Evolutionary conservation across 805 yeast genomes (phyloP).

Genomic region (Schizosaccharomyces octosporus): DNA sequence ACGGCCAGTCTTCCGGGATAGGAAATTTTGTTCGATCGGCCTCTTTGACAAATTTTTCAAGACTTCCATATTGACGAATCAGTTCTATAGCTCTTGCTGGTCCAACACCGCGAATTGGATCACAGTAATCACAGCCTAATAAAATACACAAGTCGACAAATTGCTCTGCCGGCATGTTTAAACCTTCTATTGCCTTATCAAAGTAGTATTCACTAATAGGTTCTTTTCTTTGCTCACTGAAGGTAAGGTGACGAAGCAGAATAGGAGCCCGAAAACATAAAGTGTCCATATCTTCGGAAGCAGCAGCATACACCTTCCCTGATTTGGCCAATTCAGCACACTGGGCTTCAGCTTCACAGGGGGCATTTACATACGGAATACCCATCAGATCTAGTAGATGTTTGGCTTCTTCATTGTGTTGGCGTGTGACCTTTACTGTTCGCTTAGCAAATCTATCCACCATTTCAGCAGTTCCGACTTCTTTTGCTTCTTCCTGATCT

Average conservation of each 20-base stretch:
- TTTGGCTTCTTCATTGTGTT: conserved; percentile 88
- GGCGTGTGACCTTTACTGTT: conserved; percentile 64
- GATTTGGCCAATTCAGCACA: conserved; percentile 78
- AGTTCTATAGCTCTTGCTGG: conserved; percentile 82
- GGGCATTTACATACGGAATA: conserved; percentile 77
- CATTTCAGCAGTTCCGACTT: conserved; percentile 58
- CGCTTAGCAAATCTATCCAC: conserved; percentile 57
- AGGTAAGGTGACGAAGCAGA: conserved; percentile 69
- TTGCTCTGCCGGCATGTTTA: conserved; percentile 26
- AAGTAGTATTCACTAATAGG: conserved; percentile 70
- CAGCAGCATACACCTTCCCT: conserved; percentile 83
- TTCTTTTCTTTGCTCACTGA: conserved; percentile 76
- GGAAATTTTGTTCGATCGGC: conserved; percentile 37
- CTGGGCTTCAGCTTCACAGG: conserved; percentile 97
- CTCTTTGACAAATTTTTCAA: conserved; percentile 28
- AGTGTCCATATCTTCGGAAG: conserved; percentile 97
- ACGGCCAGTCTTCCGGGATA: conserved; percentile 90
- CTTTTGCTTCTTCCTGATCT: conserved; percentile 48
- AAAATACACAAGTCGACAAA: conserved; percentile 82
- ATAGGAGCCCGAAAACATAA: conserved; percentile 72
- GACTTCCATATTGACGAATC: conserved; percentile 57
- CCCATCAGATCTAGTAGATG: conserved; percentile 69
- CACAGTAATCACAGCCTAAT: conserved; percentile 93
- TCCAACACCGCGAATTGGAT: conserved; percentile 83
- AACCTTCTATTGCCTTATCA: conserved; percentile 42